Base-by-base conservation (phyloP, 2,329 filamentous ascomycete species). In the Talaromyces rugulosus region DNA sequence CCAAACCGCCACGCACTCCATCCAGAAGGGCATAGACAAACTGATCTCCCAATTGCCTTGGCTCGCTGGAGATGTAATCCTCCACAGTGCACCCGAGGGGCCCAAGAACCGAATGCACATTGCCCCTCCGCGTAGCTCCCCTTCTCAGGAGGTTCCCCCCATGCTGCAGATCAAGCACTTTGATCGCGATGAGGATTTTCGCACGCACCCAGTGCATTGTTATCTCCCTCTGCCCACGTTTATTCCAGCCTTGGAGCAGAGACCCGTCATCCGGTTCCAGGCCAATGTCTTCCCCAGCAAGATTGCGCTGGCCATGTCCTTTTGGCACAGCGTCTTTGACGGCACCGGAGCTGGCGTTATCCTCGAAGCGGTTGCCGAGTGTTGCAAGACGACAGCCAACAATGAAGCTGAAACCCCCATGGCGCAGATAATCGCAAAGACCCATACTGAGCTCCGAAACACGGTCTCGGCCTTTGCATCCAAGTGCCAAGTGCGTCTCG, bases 191-290 rank as follows among this genome's bases (percentile, higher is more conserved):
- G 23, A 52, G 18, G n/a, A 5, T 5, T 52, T 14, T 2, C 50
- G 50, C 30, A 34, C 33, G 33, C 33, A 34, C 7, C 8, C 33
- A 34, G 11, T 23, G 5, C 50, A 31, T n/a, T 1, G 33, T 2
- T 34, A 34, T 54, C 34, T 27, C 18, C 3, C 52, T 16, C 52
- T 54, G 11, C 52, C 52, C 12, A 30, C 18, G 2, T 33, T 54
- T 11, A 33, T 62, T 33, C 64, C 58, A 18, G 54, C 58, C 33
- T 58, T 56, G 28, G 47, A 65, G 36, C 58, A 58, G 36, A 50
- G 57, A 18, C 56, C 63, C 3, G 56, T 66, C 28, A 53, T 66
- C 16, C 61, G 63, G 2, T 58, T 66, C n/a, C 61, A 63, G 50
- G 60, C 54, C 9, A 66, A 66, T 56, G 31, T 63, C 5, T 64